Evolutionary conservation across 768 basidiomycete genomes (phyloP).

Genomic region (Termitomyces sp.): DNA sequence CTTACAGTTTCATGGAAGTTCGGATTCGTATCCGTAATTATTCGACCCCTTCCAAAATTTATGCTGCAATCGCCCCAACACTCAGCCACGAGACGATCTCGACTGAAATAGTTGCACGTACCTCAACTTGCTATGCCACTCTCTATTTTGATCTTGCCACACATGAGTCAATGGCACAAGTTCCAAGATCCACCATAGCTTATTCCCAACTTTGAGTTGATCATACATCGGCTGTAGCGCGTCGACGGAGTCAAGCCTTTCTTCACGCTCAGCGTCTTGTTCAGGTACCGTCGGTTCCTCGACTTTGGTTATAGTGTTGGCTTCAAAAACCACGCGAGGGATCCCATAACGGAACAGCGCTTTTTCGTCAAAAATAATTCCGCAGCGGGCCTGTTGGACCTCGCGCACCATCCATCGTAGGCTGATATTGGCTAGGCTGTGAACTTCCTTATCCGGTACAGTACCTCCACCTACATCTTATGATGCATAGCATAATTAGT

Average conservation of each 20-base stretch:
- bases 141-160: slow-evolving; percentile 51
- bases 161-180: slow-evolving; percentile 47
- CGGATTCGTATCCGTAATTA: slow-evolving; percentile 39
- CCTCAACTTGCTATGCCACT: slow-evolving; percentile 53
- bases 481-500: not conserved
- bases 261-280: slow-evolving; percentile 4
- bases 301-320: slow-evolving; percentile 14
- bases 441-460: slow-evolving; percentile 34
- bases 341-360: slow-evolving; percentile 33
- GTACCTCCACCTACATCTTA: slow-evolving; percentile 70
- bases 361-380: slow-evolving; percentile 48
- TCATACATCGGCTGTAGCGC: slow-evolving; percentile 54
- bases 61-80: not conserved
- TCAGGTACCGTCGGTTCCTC: slow-evolving; percentile 21
- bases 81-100: not conserved
- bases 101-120: slow-evolving; percentile 26
- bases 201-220: slow-evolving; percentile 29
- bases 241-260: slow-evolving; percentile 19
- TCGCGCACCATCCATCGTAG: slow-evolving; percentile 81
- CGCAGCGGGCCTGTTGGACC: slow-evolving; percentile 49
- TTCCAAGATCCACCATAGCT: slow-evolving; percentile 71
- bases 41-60: slow-evolving; percentile 43
- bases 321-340: not conserved
- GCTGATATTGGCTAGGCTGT: slow-evolving; percentile 52
- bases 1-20: slow-evolving; percentile 63